These are phyloP conservation scores for Phytophthora citrophthora DNA, from an alignment of 352 stramenopile genomes.

Conservation along the genomic window DNA sequence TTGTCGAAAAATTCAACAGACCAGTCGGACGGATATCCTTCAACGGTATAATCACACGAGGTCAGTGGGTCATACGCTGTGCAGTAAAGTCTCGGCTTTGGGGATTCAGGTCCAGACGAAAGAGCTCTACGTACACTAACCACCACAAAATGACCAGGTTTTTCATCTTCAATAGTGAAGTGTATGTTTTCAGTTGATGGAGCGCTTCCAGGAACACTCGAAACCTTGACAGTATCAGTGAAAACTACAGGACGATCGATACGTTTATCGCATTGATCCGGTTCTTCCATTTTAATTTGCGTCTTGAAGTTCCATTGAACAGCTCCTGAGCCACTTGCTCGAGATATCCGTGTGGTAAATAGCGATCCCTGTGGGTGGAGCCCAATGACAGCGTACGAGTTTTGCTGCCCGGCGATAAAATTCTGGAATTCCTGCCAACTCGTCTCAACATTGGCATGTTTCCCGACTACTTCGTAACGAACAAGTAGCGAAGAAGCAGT, in stretches of 20 bases:
- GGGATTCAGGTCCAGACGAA: constrained; percentile 27
- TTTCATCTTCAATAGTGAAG: constrained; percentile 47
- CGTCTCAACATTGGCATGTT: constrained; percentile 47
- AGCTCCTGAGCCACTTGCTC: constrained; percentile 52
- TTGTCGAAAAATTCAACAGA: constrained; percentile 71
- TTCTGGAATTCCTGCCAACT: constrained; percentile 71
- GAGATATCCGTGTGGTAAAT: constrained; percentile 59
- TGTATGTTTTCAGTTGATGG: constrained; percentile 47
- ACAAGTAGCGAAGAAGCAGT: constrained; percentile 63
- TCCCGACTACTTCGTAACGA: constrained; percentile 68
- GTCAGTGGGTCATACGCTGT: constrained; percentile 86
- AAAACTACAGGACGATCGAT: constrained; percentile 79
- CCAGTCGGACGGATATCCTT: constrained; percentile 71
- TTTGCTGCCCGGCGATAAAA: constrained; percentile 59
- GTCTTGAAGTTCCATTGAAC: constrained; percentile 71
- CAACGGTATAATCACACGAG: constrained; percentile 77
- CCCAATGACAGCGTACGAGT: constrained; percentile 69
- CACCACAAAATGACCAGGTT: constrained; percentile 68
- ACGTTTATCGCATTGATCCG: constrained; percentile 48
- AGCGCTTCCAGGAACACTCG: constrained; percentile 44
- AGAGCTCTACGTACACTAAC: constrained; percentile 69
- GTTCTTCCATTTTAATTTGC: constrained; percentile 57
- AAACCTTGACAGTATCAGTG: constrained; percentile 76
- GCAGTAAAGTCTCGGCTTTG: constrained; percentile 62
- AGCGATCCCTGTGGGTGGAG: constrained; percentile 70